Conservation (phyloP, 2,329 filamentous ascomycete genomes). For the Helminthosporium solani region DNA sequence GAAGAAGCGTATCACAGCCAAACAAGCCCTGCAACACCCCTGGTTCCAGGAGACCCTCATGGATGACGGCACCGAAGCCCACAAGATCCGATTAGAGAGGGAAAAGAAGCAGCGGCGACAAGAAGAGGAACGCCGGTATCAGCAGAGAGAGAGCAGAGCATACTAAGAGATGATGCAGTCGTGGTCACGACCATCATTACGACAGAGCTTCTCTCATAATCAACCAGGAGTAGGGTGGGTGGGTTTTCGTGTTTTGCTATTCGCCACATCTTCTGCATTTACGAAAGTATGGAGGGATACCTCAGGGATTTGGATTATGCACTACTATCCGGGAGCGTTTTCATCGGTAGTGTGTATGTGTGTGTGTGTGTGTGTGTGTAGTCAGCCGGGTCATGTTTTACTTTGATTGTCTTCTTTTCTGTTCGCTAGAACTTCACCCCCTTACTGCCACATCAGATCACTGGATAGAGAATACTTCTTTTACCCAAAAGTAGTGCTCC, state of each 20-base stretch:
- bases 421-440: constrained; percentile 9
- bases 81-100: constrained; percentile 55
- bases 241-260: constrained; percentile 18
- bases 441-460: constrained; percentile 7
- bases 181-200: neutral
- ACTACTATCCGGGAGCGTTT: neutral
- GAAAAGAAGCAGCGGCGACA: constrained; percentile 38
- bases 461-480: constrained; percentile 12
- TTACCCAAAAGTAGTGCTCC: neutral
- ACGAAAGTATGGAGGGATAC: constrained; percentile 39
- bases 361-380: too few relatives aligned
- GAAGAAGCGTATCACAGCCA: constrained; percentile 63
- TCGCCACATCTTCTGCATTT: constrained; percentile 42
- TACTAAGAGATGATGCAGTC: constrained; percentile 13
- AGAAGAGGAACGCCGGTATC: constrained; percentile 36
- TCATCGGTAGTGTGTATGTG: neutral
- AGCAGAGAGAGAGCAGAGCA: constrained; percentile 21
- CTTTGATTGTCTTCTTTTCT: constrained; percentile 25
- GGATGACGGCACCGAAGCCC: constrained; percentile 66
- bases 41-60: constrained; percentile 66
- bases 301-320: constrained; percentile 14
- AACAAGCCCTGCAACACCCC: constrained; percentile 64
- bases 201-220: neutral
- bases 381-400: constrained; percentile 29
- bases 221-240: neutral